Evolutionary conservation across 208 protist genomes (phyloP).

Genomic region (Phytomonas sp.): DNA sequence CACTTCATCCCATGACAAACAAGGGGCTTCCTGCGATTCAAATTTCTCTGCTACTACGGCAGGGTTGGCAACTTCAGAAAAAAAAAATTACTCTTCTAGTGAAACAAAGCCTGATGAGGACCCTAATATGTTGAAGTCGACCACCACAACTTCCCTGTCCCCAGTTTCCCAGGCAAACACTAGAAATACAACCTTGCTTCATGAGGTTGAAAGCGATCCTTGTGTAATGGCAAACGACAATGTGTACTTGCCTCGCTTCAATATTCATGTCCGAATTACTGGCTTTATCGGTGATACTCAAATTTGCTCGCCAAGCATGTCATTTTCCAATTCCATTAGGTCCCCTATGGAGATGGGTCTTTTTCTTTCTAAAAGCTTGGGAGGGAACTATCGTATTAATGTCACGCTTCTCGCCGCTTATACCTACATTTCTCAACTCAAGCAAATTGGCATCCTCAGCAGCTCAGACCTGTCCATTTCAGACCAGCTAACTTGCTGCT

Average conservation of each 20-base stretch:
- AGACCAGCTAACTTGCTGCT: no score
- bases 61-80: neutral
- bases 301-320: constrained; percentile 32
- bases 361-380: constrained; percentile 43
- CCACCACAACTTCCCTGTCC: neutral
- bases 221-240: constrained; percentile 25
- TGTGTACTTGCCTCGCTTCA: constrained; percentile 27
- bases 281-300: constrained; percentile 56
- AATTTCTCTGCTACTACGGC: neutral
- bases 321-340: constrained; percentile 16
- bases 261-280: constrained; percentile 36
- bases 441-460: constrained; percentile 26
- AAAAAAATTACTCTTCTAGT: neutral
- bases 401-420: constrained; percentile 38
- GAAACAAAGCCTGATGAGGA: neutral
- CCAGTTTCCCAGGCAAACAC: neutral
- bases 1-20: constrained; percentile 9
- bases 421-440: constrained; percentile 45
- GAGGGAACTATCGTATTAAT: constrained; percentile 46
- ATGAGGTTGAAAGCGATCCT: neutral
- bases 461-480: neutral
- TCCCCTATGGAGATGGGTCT: constrained; percentile 31
- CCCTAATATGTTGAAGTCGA: neutral
- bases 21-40: neutral
- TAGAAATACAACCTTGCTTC: neutral